A percentile compares a stretch with the other conserved stretches of the same genome.
phyloP scores from a whole-genome alignment of 2,329 filamentous ascomycete species.

The Botrytis galanthina region DNA sequence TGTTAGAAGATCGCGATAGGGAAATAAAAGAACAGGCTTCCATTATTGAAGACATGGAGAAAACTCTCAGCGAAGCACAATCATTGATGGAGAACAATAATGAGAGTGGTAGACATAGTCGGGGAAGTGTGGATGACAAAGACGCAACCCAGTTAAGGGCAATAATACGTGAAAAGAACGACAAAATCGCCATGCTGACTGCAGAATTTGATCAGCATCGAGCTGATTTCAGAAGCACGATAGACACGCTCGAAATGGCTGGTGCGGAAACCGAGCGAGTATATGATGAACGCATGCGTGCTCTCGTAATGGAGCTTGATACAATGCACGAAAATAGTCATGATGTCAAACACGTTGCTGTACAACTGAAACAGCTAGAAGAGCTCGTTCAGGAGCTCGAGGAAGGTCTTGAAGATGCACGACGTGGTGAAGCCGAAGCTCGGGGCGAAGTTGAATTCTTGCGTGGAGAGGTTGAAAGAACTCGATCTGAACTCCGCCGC shows the following conservation, averaged over 20 bases:
- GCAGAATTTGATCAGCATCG: constrained; percentile 92
- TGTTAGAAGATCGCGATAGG: constrained; percentile 79
- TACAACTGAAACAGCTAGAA: constrained; percentile 90
- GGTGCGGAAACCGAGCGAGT: constrained; percentile 94
- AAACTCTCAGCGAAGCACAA: constrained; percentile 77
- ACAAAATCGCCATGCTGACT: constrained; percentile 90
- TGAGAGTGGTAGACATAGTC: constrained; percentile 48
- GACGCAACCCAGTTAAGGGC: constrained; percentile 75
- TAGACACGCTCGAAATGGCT: constrained; percentile 93
- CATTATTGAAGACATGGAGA: constrained; percentile 86
- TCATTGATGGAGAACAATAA: constrained; percentile 61
- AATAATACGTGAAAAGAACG: constrained; percentile 91
- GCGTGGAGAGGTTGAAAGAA: constrained; percentile 89
- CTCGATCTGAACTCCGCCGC: constrained; percentile 79
- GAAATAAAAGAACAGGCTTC: constrained; percentile 86
- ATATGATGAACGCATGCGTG: constrained; percentile 89
- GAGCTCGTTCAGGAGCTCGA: constrained; percentile 96
- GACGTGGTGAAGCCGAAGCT: constrained; percentile 91
- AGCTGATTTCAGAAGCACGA: constrained; percentile 93
- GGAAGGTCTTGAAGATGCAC: constrained; percentile 91
- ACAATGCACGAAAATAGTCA: constrained; percentile 80
- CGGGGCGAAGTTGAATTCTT: constrained; percentile 94
- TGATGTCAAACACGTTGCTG: constrained; percentile 87
- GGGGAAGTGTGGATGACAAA: constrained; percentile 59
- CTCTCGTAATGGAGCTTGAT: constrained; percentile 76